Evolutionary conservation across 1,284 basidiomycete genomes (phyloP).

Genomic region (Ceratobasidium sp.): DNA sequence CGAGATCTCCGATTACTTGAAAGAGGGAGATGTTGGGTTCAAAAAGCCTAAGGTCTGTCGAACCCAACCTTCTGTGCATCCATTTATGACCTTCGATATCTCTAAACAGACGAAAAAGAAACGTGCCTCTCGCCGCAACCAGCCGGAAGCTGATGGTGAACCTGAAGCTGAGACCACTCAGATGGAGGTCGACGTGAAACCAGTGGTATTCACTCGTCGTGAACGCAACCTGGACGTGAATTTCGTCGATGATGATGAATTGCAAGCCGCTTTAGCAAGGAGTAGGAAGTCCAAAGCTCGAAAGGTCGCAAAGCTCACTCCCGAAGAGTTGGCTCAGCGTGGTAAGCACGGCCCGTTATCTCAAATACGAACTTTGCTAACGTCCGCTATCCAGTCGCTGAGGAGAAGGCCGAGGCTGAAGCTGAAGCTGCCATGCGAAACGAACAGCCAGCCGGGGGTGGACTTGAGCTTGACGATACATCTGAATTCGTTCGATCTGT

Average conservation of each 20-base stretch:
- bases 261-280: slow-evolving; percentile 90
- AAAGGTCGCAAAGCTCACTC: slow-evolving; percentile 78
- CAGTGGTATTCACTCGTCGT: slow-evolving; percentile 59
- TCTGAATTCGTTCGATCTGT: slow-evolving; percentile 96
- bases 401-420: slow-evolving; percentile 57
- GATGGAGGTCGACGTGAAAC: slow-evolving; percentile 82
- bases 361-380: not conserved
- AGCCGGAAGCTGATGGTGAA: slow-evolving; percentile 65
- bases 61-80: not conserved
- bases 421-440: slow-evolving; percentile 55
- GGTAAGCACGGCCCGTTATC: slow-evolving; percentile 59
- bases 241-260: slow-evolving; percentile 97
- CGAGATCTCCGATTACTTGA: slow-evolving; percentile 85
- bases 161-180: slow-evolving; percentile 53
- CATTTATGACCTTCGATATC: slow-evolving; percentile 36
- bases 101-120: slow-evolving; percentile 87
- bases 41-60: slow-evolving; percentile 86
- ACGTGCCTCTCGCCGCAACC: slow-evolving; percentile 72
- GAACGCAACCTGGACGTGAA: slow-evolving; percentile 79
- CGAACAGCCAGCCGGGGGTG: slow-evolving; percentile 61
- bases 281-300: slow-evolving; percentile 83
- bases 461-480: slow-evolving; percentile 94
- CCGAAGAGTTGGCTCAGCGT: slow-evolving; percentile 84
- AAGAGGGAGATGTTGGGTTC: slow-evolving; percentile 91
- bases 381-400: slow-evolving; percentile 61